These are phyloP conservation scores for Persicaria tinctoria DNA, from an alignment of 148 eudicot species.

Conservation along the genomic window DNA sequence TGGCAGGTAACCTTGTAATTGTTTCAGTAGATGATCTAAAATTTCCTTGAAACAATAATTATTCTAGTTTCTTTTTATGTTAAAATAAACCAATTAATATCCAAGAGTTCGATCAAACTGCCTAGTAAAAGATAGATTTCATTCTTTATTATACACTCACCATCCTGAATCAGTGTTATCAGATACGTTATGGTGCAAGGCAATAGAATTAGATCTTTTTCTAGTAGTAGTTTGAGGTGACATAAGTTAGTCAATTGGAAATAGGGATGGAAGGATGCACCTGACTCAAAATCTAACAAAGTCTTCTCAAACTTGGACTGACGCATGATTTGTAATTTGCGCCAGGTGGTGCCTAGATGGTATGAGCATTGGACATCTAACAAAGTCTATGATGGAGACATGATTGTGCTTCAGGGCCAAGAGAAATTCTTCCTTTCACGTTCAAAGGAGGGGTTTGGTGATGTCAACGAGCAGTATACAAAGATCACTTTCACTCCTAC, in stretches of 20 bases:
- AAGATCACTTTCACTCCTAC: conserved; percentile 93
- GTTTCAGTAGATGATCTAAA: not conserved
- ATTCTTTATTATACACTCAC: not conserved
- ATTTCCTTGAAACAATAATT: not conserved
- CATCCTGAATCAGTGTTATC: not conserved
- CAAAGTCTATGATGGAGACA: conserved; percentile 93
- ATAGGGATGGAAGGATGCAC: too few relatives aligned
- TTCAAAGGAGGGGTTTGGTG: conserved; percentile 49
- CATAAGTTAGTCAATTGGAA: not conserved
- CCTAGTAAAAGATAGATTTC: not conserved
- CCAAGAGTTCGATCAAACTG: not conserved
- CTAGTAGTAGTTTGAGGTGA: not conserved
- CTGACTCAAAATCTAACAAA: too few relatives aligned
- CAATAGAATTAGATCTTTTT: not conserved
- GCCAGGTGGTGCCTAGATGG: conserved; percentile 94
- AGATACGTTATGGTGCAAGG: not conserved
- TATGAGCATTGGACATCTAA: conserved; percentile 97
- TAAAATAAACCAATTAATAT: not conserved
- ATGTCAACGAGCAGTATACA: conserved; percentile 73
- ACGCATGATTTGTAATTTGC: not conserved
- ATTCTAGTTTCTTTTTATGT: not conserved
- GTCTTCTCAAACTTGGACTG: not conserved
- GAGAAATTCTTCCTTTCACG: conserved; percentile 80
- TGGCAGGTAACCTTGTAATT: conserved; percentile 65
- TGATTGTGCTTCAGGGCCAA: conserved; percentile 99